These are phyloP conservation scores for Zygosaccharomyces pseudobailii DNA, from an alignment of 1,139 yeast species.

Conservation along the genomic window DNA sequence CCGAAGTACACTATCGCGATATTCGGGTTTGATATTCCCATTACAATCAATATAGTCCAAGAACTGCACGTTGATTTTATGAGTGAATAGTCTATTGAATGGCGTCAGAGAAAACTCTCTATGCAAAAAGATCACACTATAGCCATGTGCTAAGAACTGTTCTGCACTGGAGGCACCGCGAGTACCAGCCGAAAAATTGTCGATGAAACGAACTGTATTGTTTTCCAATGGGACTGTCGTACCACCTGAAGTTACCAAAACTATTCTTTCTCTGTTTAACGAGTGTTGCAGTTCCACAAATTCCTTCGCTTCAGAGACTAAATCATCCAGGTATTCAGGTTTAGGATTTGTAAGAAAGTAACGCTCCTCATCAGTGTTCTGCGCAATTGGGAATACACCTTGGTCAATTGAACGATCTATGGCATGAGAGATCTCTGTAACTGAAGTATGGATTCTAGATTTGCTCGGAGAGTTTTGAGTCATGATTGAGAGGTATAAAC, in stretches of 20 bases:
- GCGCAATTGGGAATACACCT: conserved; percentile 63
- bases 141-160: conserved; percentile 75
- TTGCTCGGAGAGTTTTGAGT: neutral
- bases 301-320: conserved; percentile 50
- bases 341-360: conserved; percentile 69
- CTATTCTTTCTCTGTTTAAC: conserved; percentile 50
- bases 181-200: conserved; percentile 95
- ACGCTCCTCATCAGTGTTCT: conserved; percentile 62
- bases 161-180: conserved; percentile 97
- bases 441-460: conserved; percentile 48
- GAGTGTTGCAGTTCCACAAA: conserved; percentile 54
- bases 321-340: conserved; percentile 66
- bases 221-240: conserved; percentile 96
- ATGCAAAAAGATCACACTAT: conserved; percentile 88
- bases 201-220: conserved; percentile 93
- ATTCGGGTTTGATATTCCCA: conserved; percentile 52
- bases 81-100: conserved; percentile 82
- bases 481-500: neutral
- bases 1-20: conserved; percentile 55
- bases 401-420: conserved; percentile 73
- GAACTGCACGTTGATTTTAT: conserved; percentile 70
- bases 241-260: conserved; percentile 92
- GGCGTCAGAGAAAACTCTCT: conserved; percentile 90
- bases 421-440: conserved; percentile 68
- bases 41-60: conserved; percentile 69